Base-by-base conservation (phyloP, 73 alveolate species). In the Urostyla sp. region DNA sequence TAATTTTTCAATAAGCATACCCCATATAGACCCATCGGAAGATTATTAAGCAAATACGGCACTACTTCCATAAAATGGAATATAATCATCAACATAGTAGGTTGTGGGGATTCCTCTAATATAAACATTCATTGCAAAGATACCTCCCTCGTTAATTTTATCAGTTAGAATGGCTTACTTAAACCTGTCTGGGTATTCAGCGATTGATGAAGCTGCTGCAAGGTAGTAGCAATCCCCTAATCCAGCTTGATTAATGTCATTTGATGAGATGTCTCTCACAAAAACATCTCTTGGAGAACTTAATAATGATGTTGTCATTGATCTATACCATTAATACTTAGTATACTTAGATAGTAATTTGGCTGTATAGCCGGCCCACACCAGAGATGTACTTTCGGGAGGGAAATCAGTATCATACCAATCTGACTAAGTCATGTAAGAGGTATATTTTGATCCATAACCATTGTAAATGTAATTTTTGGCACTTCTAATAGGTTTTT, bases 1-100 rank as follows among this genome's bases (percentile, higher is more conserved):
- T 8, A 97, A 97, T 81, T 95, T 95, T 90, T 95, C 98, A 28
- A 95, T 51, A 20, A 95, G 93, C 31, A 93, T 85, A 11, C 94
- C 99, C 99, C 99, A 95, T 55, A 90, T 74, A 67, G 88, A 72
- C 43, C 91, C 91, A 76, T 89, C 67, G 72, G 57, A 30, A 72
- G 84, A 84, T 54, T 27, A 87, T 77, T 34, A 15, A 18, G 88
- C 69, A 11, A 78, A 55, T 6, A 20, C 8, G 8, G 27, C 46
- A 7, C 46, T 27, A 27, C 31, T 13, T 55, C n/a, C 45, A 27
- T 21, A 4, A 4, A 13, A 55, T 55, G 72, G 72, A 55, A 55
- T 46, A 6, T 28, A 13, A 23, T 55, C 72, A 55, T 55, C 72
- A 55, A 55, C 31, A 23, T 13, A 10, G 24, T 6, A 18, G 8